These are phyloP conservation scores for Vitis amurensis DNA, from an alignment of 164 flowering plant genomes.

Conservation along the genomic window DNA sequence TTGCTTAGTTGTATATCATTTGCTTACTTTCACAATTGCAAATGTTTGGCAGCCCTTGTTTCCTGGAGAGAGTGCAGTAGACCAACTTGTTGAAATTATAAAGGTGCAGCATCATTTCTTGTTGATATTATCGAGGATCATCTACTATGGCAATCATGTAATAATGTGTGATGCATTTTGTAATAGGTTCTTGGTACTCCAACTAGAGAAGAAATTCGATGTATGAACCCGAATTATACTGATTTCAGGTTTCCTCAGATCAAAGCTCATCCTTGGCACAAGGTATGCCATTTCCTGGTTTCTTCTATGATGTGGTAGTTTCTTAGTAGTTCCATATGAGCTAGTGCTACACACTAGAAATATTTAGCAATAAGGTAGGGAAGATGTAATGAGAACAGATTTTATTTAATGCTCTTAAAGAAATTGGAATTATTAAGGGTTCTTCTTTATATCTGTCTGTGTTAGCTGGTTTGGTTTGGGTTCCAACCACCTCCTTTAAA, in stretches of 20 bases:
- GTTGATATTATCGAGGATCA: neutral
- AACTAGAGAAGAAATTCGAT: conserved; percentile 93
- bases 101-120: conserved; percentile 48
- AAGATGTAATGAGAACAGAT: too few species aligned
- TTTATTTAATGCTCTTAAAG: too few species aligned
- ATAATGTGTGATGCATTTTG: conserved; percentile 9
- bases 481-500: too few species aligned
- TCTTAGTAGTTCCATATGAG: too few species aligned
- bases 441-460: too few species aligned
- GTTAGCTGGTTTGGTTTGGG: too few species aligned
- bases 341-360: too few species aligned
- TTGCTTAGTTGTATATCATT: too few species aligned
- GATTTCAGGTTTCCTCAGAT: conserved; percentile 96
- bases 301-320: neutral
- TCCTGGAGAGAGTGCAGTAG: conserved; percentile 97
- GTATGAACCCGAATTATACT: conserved; percentile 92
- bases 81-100: conserved; percentile 93
- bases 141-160: neutral
- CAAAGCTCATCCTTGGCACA: conserved; percentile 99
- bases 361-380: too few species aligned
- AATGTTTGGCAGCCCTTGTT: conserved; percentile 68
- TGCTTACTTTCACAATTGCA: neutral
- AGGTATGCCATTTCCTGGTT: conserved; percentile 45
- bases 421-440: too few species aligned
- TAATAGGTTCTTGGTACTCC: conserved; percentile 96